Conservation (phyloP, 2,329 filamentous ascomycete genomes). For the Elsinoe arachidis region DNA sequence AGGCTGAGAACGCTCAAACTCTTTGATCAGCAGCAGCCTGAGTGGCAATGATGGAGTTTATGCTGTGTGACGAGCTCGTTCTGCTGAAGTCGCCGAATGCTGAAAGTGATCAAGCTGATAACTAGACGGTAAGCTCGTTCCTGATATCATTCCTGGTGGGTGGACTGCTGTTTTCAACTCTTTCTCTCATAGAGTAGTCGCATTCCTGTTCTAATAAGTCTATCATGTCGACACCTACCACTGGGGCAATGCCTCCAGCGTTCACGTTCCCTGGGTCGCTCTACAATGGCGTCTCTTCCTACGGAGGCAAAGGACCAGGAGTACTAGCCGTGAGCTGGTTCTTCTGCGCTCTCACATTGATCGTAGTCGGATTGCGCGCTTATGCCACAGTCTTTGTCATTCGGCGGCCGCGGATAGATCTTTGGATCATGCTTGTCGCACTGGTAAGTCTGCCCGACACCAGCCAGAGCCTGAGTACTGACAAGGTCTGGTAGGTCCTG, state of each 20-base stretch:
- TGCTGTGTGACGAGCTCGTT: not conserved
- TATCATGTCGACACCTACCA: not conserved
- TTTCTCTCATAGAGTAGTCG: not conserved
- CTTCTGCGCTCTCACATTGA: slow-evolving; percentile 1
- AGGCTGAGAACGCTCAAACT: not conserved
- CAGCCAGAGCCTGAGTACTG: not conserved
- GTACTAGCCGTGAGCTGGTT: slow-evolving; percentile 4
- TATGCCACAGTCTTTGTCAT: slow-evolving; percentile 1
- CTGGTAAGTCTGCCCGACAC: not conserved
- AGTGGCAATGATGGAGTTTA: not conserved
- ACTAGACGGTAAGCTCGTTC: not conserved
- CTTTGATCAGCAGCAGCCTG: slow-evolving; percentile 4
- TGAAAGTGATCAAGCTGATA: not conserved
- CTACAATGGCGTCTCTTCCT: slow-evolving; percentile 1
- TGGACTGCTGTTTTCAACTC: not conserved
- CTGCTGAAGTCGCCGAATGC: not conserved
- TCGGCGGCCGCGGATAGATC: not conserved
- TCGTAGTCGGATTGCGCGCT: not conserved
- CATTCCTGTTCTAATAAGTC: not conserved
- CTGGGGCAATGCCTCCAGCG: not conserved
- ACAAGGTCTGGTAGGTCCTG: not conserved
- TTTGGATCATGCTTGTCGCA: slow-evolving; percentile 6
- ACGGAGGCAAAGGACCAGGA: not conserved
- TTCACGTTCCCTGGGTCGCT: slow-evolving; percentile 2
- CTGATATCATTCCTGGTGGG: not conserved